Conservation (phyloP, 257 asterid species). For the Fraxinus quadrangulata region DNA sequence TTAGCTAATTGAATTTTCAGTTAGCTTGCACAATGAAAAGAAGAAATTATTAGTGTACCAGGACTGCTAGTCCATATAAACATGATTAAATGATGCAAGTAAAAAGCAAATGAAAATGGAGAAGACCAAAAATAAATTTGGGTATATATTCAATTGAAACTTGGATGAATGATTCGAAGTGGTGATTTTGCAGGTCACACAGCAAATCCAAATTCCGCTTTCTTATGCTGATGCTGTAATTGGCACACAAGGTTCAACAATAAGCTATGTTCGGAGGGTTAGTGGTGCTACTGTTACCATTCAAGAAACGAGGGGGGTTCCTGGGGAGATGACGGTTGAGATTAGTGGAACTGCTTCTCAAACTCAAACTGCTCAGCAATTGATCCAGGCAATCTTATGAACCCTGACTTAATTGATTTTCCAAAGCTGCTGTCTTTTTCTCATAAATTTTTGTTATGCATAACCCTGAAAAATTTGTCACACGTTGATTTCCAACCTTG, state of each 20-base stretch:
- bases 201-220: slow-evolving; percentile 87
- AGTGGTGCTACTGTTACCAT: slow-evolving; percentile 95
- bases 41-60: not conserved
- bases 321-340: slow-evolving; percentile 97
- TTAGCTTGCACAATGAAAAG: not conserved
- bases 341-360: slow-evolving; percentile 91
- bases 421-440: not conserved
- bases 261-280: slow-evolving; percentile 87
- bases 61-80: not conserved
- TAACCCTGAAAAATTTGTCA: not conserved
- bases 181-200: slow-evolving; percentile 57
- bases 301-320: slow-evolving; percentile 92
- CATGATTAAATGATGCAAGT: slow-evolving; percentile 5
- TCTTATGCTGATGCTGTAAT: slow-evolving; percentile 96
- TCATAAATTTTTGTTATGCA: not conserved
- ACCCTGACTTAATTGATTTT: not conserved
- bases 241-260: slow-evolving; percentile 86
- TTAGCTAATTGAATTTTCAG: slow-evolving; percentile 1
- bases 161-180: slow-evolving; percentile 23
- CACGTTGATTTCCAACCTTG: not conserved
- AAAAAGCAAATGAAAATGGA: slow-evolving; percentile 9
- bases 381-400: slow-evolving; percentile 68
- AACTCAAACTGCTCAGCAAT: slow-evolving; percentile 92
- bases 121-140: not conserved
- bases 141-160: not conserved